Evolutionary conservation across 208 protist genomes (phyloP).

Genomic region (Novymonas esmeraldas): DNA sequence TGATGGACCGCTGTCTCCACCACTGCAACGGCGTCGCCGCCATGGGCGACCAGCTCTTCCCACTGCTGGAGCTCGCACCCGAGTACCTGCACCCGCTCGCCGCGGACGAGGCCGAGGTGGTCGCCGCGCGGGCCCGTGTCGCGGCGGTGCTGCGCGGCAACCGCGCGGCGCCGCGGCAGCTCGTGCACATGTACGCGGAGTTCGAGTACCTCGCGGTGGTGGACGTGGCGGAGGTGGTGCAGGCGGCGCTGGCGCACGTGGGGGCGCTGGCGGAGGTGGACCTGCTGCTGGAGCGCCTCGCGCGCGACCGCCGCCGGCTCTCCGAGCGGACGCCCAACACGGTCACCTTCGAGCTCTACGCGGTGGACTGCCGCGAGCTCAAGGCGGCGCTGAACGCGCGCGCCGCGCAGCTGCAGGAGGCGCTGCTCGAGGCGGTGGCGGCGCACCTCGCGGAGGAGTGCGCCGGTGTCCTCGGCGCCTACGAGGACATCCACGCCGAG

Average conservation of each 20-base stretch:
- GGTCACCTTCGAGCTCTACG: conserved; percentile 91
- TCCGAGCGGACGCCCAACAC: conserved; percentile 79
- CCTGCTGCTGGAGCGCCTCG: conserved; percentile 83
- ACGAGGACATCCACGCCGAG: conserved; percentile 71
- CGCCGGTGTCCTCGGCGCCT: conserved; percentile 60
- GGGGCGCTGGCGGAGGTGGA: conserved; percentile 89
- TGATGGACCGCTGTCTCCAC: conserved; percentile 83
- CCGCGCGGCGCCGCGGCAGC: conserved; percentile 80
- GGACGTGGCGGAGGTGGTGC: conserved; percentile 57
- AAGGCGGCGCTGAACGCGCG: conserved; percentile 72
- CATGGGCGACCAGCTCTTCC: conserved; percentile 94
- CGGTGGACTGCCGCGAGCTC: conserved; percentile 88
- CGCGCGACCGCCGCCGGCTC: conserved; percentile 82
- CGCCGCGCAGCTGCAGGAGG: conserved; percentile 58
- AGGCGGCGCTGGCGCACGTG: conserved; percentile 36
- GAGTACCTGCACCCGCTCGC: conserved; percentile 52
- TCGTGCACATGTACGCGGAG: conserved; percentile 88
- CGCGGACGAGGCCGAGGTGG: conserved; percentile 63
- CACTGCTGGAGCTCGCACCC: conserved; percentile 76
- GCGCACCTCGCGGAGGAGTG: conserved; percentile 62
- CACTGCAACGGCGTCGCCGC: conserved; percentile 70
- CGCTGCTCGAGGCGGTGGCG: conserved; percentile 76
- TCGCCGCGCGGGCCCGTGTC: conserved; percentile 54
- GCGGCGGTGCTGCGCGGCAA: conserved; percentile 66
- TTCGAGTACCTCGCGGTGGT: conserved; percentile 89